phyloP scores from a whole-genome alignment of 2,329 filamentous ascomycete genomes.

The Scedosporium apiospermum region DNA sequence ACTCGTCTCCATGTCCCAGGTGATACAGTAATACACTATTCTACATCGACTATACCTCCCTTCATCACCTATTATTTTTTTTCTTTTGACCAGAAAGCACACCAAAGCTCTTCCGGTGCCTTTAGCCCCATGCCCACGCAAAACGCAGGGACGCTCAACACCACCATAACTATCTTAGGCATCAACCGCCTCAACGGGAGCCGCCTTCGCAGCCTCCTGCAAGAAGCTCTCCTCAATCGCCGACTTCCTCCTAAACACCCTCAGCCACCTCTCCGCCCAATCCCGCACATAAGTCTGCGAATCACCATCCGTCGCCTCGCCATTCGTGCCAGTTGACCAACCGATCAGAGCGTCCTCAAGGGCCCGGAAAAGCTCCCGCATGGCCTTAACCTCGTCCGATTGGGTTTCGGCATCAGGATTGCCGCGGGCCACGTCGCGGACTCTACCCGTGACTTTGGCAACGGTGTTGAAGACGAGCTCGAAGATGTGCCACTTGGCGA shows the following conservation, averaged over 20 bases:
- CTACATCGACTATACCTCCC: background rate
- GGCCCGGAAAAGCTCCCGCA: constrained; percentile 69
- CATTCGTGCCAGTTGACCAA: constrained; percentile 64
- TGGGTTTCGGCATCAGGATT: constrained; percentile 41
- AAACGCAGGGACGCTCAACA: background rate
- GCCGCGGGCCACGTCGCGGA: constrained; percentile 69
- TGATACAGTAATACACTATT: background rate
- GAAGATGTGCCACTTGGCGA: constrained; percentile 70
- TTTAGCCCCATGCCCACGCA: too few relatives aligned
- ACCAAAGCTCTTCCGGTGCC: too few relatives aligned
- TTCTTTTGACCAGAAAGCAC: background rate
- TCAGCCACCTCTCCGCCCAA: constrained; percentile 81
- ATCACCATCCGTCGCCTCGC: constrained; percentile 52
- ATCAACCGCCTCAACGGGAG: background rate
- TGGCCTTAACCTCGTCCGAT: constrained; percentile 54
- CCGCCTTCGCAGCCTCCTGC: constrained; percentile 21
- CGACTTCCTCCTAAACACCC: constrained; percentile 71
- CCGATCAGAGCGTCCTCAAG: constrained; percentile 70
- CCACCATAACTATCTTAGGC: background rate
- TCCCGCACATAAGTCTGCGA: constrained; percentile 34
- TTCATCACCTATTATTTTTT: background rate
- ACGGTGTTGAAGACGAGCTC: constrained; percentile 87
- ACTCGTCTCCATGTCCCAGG: background rate
- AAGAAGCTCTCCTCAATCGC: constrained; percentile 74
- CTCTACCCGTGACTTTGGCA: constrained; percentile 77